phyloP scores from a whole-genome alignment of 192 early-diverging fungal genomes.

The Coemansia sp. region DNA sequence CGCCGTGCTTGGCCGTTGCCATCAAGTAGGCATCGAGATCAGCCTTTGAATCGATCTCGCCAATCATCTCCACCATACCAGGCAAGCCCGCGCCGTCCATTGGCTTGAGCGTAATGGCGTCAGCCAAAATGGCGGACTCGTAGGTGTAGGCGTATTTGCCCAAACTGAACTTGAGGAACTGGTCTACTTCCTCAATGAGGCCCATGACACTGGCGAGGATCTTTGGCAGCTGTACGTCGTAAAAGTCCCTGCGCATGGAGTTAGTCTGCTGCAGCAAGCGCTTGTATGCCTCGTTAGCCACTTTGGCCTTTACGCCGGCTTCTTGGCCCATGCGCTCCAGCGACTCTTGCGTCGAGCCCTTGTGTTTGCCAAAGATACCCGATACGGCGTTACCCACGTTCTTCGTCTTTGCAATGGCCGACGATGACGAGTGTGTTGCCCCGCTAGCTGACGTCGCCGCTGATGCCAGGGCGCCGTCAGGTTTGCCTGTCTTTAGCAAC shows the following conservation, averaged over 20 bases:
- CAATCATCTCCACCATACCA: slow-evolving; percentile 58
- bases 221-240: slow-evolving; percentile 76
- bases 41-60: slow-evolving; percentile 63
- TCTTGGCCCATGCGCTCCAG: slow-evolving; percentile 84
- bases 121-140: slow-evolving; percentile 74
- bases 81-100: slow-evolving; percentile 36
- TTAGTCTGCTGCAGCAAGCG: slow-evolving; percentile 78
- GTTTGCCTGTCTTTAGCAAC: slow-evolving; percentile 53
- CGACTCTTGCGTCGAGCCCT: slow-evolving; percentile 57
- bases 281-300: slow-evolving; percentile 84
- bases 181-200: slow-evolving; percentile 82
- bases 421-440: neutral
- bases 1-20: slow-evolving; percentile 29
- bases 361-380: slow-evolving; percentile 57
- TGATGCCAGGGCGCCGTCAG: slow-evolving; percentile 9
- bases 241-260: slow-evolving; percentile 74
- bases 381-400: slow-evolving; percentile 48
- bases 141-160: slow-evolving; percentile 78
- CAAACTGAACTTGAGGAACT: slow-evolving; percentile 77
- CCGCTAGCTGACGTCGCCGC: neutral
- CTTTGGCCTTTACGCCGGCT: slow-evolving; percentile 77
- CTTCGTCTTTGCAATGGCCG: slow-evolving; percentile 34
- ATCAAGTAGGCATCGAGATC: slow-evolving; percentile 60
- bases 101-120: slow-evolving; percentile 70
- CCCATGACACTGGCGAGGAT: slow-evolving; percentile 81